phyloP scores from a whole-genome alignment of 1,139 yeast genomes.

The Magnusiomyces fungicola region DNA sequence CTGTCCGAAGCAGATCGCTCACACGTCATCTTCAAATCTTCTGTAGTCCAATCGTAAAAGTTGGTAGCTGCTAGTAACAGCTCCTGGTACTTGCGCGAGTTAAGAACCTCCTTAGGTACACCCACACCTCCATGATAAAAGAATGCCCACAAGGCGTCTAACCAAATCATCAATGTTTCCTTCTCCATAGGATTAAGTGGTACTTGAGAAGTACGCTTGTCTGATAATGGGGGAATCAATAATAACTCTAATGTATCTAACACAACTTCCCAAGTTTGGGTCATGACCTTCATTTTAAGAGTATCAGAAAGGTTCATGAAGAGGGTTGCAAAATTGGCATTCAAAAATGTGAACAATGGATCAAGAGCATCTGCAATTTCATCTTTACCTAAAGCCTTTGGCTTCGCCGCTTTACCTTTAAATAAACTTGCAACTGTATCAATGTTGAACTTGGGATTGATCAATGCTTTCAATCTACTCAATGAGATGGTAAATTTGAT shows the following conservation, averaged over 20 bases:
- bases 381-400: constrained; percentile 35
- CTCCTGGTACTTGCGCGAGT: constrained; percentile 58
- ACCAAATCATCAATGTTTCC: constrained; percentile 68
- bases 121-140: constrained; percentile 82
- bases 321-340: constrained; percentile 57
- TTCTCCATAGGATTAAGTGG: constrained; percentile 55
- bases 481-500: constrained; percentile 41
- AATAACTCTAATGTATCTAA: constrained; percentile 58
- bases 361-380: constrained; percentile 61
- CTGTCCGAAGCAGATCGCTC: constrained; percentile 40
- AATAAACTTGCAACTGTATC: constrained; percentile 43
- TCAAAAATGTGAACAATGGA: constrained; percentile 70
- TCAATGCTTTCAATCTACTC: constrained; percentile 26
- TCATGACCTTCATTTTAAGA: constrained; percentile 58
- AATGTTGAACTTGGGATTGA: constrained; percentile 36
- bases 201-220: constrained; percentile 44
- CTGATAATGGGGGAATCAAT: constrained; percentile 62
- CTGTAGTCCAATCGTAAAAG: constrained; percentile 52
- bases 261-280: constrained; percentile 68
- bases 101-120: constrained; percentile 59
- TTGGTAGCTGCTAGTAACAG: constrained; percentile 52
- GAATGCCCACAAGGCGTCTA: constrained; percentile 57
- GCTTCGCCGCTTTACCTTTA: constrained; percentile 38
- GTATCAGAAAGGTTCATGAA: constrained; percentile 57
- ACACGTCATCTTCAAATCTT: constrained; percentile 50